phyloP scores from a whole-genome alignment of 2,329 filamentous ascomycete species.

The Aschersonia sp. region DNA sequence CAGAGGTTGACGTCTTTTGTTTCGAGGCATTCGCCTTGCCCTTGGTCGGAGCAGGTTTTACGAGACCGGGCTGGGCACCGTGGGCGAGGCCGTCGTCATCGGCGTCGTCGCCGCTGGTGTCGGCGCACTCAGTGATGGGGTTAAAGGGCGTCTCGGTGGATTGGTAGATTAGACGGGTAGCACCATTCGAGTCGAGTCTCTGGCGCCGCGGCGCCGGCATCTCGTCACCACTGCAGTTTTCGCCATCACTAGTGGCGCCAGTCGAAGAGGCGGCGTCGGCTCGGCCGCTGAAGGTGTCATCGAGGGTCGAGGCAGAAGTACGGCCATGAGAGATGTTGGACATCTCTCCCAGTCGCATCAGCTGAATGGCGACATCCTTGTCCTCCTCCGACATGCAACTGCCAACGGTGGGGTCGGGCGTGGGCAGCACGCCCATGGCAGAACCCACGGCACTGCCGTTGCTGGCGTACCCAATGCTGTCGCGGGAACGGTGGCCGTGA shows the following conservation, averaged over 20 bases:
- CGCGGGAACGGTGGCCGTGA: conserved; percentile 48
- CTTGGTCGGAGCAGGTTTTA: conserved; percentile 25
- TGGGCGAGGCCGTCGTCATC: conserved; percentile 13
- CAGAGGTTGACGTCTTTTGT: conserved; percentile 19
- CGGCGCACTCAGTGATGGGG: conserved; percentile 32
- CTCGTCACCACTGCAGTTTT: conserved; percentile 51
- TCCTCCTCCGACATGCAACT: conserved; percentile 95
- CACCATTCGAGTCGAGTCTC: conserved; percentile 31
- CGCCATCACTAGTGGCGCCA: conserved; percentile 67
- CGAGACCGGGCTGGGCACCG: conserved; percentile 18
- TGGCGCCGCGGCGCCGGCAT: conserved; percentile 43
- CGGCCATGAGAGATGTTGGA: conserved; percentile 88
- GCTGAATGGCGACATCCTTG: conserved; percentile 84
- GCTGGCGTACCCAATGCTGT: conserved; percentile 41
- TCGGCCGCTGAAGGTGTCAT: conserved; percentile 83
- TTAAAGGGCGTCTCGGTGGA: conserved; percentile 39
- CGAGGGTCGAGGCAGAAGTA: conserved; percentile 82
- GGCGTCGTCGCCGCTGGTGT: conserved; percentile 19
- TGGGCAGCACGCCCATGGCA: conserved; percentile 54
- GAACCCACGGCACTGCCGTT: conserved; percentile 19
- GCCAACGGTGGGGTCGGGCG: conserved; percentile 90
- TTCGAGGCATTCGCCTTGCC: conserved; percentile 22
- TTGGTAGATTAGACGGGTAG: conserved; percentile 31
- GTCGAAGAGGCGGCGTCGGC: conserved; percentile 77
- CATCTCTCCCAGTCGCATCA: conserved; percentile 90